These are phyloP conservation scores for Chytriomyces sp. DNA, from an alignment of 192 early-diverging fungal genomes.

Conservation along the genomic window DNA sequence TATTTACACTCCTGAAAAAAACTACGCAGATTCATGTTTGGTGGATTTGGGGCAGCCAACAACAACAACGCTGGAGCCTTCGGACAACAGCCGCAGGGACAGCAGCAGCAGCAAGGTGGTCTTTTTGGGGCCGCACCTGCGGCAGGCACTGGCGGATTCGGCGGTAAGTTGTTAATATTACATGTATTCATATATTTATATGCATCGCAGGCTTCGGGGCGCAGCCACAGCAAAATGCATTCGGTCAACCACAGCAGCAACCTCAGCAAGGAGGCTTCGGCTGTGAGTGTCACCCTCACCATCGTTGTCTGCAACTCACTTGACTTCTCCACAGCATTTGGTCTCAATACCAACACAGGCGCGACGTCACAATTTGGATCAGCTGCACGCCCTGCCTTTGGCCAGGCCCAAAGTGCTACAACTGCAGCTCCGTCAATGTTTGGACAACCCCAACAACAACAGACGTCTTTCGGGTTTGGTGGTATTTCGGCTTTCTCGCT, in stretches of 20 bases:
- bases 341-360: constrained; percentile 27
- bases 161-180: no score
- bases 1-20: background rate
- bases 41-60: constrained; percentile 24
- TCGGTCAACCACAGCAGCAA: constrained; percentile 5
- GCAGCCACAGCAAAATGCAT: background rate
- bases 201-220: no score
- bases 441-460: constrained; percentile 29
- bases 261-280: background rate
- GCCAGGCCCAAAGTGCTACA: constrained; percentile 25
- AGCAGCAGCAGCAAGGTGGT: constrained; percentile 28
- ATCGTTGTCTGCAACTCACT: background rate
- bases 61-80: background rate
- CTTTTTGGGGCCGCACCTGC: constrained; percentile 18
- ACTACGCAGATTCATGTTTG: constrained; percentile 15
- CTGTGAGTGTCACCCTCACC: background rate
- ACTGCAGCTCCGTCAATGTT: constrained; percentile 32
- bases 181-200: no score
- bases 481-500: background rate
- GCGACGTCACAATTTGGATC: background rate
- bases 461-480: constrained; percentile 18
- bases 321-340: constrained; percentile 15
- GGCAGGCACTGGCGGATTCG: constrained; percentile 19
- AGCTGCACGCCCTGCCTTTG: constrained; percentile 21
- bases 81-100: constrained; percentile 6